Evolutionary conservation across 1,139 yeast species (phyloP), one percentile per base, ranked within the genome.

Genomic region (Hyphopichia buzzinii): DNA sequence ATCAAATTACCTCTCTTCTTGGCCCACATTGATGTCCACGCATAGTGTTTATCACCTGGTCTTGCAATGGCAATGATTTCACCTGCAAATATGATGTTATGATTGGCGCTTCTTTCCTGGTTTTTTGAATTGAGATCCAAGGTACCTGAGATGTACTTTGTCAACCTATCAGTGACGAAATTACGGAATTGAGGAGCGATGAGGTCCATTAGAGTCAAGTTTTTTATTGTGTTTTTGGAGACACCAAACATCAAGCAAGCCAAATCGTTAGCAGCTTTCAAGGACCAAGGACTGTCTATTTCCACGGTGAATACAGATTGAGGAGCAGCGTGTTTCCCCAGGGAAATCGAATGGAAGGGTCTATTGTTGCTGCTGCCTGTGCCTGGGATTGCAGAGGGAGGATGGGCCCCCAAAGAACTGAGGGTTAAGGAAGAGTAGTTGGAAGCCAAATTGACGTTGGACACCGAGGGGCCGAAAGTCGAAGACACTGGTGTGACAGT

Each of bases 21-120:
- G 0, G 94, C 95, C 96, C 97, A 90, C 40, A 89, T 60, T 1
- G 90, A 82, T 3, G 90, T 82, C 89, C 90, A 84, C 0, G 87
- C 84, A 41, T 73, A 64, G 34, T 69, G 73, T 33, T 64, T 67
- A 34, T 67, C 74, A 1, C 74, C 73, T 15, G 76, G 76, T 36
- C 80, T 50, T 28, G 70, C 59, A 33, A 78, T 74, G 5, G 82
- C 82, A 8, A 78, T 73, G 31, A 78, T 75, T 49, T 78, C 83
- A n/a, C 77, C 77, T 1, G 76, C 72, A 51, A 71, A 71, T 15
- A 68, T 54, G 34, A 70, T 69, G 37, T 60, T 57, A 32, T 62
- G 59, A 30, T 48, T 42, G 28, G 37, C 43, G 12, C 45, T 42
- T 38, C 36, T 25, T 28, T 33, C 36, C 30, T 37, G 41, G 19